Evolutionary conservation across 345 rosid genomes (phyloP).

Genomic region (Anastatica hierochuntica): DNA sequence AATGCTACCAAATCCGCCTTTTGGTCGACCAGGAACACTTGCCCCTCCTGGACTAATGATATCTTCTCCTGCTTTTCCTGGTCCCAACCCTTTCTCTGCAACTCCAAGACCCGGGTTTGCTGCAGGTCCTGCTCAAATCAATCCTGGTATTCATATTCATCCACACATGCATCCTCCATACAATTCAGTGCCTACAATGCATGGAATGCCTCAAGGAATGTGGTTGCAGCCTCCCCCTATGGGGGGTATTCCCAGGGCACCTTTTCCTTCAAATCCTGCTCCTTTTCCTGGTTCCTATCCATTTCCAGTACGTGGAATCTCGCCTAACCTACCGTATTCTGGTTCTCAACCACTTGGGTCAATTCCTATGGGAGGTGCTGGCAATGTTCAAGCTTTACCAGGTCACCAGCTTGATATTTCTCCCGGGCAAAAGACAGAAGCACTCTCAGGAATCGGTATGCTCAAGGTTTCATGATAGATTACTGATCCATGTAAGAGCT

Average conservation of each 20-base stretch:
- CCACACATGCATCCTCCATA: constrained; percentile 53
- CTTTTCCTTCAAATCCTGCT: constrained; percentile 50
- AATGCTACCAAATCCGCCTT: constrained; percentile 27
- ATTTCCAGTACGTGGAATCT: constrained; percentile 35
- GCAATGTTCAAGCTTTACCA: constrained; percentile 30
- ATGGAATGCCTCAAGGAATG: constrained; percentile 52
- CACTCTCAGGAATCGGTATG: constrained; percentile 75
- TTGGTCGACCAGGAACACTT: constrained; percentile 33
- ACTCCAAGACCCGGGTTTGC: constrained; percentile 36
- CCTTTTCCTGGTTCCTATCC: constrained; percentile 50
- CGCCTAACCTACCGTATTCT: constrained; percentile 35
- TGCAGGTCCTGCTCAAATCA: constrained; percentile 31
- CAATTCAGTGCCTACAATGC: constrained; percentile 50
- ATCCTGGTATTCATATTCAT: constrained; percentile 42
- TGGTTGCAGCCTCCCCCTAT: constrained; percentile 73
- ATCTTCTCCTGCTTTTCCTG: constrained; percentile 28
- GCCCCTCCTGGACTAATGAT: constrained; percentile 38
- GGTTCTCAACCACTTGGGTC: constrained; percentile 65
- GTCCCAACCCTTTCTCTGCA: constrained; percentile 36
- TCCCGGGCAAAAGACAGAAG: constrained; percentile 36
- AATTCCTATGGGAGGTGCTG: constrained; percentile 34
- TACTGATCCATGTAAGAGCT: constrained; percentile 57
- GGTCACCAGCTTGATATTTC: constrained; percentile 36
- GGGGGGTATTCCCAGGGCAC: constrained; percentile 53
- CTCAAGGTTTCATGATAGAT: constrained; percentile 64